phyloP scores from a whole-genome alignment of 2,329 filamentous ascomycete species.

The Fusarium nematophilum region DNA sequence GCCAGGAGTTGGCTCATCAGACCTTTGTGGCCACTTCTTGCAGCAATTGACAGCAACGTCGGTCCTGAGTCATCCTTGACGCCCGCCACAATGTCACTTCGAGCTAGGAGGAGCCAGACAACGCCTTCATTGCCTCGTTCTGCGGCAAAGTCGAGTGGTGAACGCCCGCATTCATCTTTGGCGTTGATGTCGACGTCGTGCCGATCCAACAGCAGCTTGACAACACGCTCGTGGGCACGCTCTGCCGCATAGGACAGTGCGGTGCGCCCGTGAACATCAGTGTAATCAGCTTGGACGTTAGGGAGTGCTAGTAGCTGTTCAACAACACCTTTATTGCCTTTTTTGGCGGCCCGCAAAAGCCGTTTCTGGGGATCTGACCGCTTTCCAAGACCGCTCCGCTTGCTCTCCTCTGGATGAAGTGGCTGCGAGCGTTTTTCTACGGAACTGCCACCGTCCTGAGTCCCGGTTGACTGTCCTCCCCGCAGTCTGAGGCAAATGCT shows the following conservation, averaged over 20 bases:
- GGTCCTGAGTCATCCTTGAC: no score
- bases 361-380: background rate
- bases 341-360: no score
- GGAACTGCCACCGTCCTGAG: no score
- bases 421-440: no score
- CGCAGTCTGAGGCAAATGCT: constrained; percentile 3
- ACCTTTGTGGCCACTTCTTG: background rate
- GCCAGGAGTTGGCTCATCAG: background rate
- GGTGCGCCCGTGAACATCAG: background rate
- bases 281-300: no score
- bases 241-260: background rate
- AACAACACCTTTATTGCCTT: no score
- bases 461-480: background rate
- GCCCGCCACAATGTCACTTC: background rate
- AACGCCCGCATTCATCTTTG: no score
- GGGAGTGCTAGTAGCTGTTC: no score
- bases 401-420: background rate
- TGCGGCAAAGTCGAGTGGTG: background rate
- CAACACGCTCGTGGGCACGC: background rate
- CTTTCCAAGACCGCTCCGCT: no score
- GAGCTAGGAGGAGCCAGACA: constrained; percentile 2
- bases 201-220: background rate
- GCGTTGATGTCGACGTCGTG: background rate
- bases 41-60: background rate
- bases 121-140: background rate